A percentile compares a stretch with the other conserved stretches of the same genome.
Conservation (phyloP, 352 stramenopile genomes). For the Phytophthora crassamura region DNA sequence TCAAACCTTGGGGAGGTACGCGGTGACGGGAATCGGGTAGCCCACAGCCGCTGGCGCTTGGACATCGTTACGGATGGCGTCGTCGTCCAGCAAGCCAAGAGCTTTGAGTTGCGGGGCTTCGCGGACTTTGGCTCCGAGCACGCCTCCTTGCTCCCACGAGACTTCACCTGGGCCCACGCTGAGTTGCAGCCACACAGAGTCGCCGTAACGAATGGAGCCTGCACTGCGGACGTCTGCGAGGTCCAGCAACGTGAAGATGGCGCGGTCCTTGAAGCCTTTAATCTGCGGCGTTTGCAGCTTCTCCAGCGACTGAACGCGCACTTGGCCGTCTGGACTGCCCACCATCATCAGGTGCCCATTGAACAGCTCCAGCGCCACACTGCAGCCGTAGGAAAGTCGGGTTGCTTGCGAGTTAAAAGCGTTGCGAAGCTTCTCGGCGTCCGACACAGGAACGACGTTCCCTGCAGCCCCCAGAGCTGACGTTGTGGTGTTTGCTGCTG, state of each 20-base stretch:
- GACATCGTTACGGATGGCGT: conserved; percentile 52
- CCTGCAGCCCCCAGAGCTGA: neutral
- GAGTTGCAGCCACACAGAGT: conserved; percentile 79
- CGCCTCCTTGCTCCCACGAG: conserved; percentile 77
- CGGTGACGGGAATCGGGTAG: conserved; percentile 63
- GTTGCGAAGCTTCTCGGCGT: conserved; percentile 73
- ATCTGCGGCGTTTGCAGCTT: conserved; percentile 56
- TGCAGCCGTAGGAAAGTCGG: conserved; percentile 72
- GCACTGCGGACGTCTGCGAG: conserved; percentile 70
- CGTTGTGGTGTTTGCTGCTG: neutral
- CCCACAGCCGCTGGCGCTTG: conserved; percentile 59
- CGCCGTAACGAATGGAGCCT: conserved; percentile 74
- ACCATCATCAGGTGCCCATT: conserved; percentile 83
- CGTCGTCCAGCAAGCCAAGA: conserved; percentile 58
- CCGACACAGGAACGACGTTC: conserved; percentile 31
- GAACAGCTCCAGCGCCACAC: conserved; percentile 74
- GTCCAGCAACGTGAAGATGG: conserved; percentile 77
- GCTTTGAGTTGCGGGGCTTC: conserved; percentile 74
- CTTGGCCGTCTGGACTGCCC: conserved; percentile 60
- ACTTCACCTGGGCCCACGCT: conserved; percentile 68
- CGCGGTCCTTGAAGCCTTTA: conserved; percentile 60
- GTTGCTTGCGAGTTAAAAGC: conserved; percentile 75
- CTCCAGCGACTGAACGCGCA: conserved; percentile 69
- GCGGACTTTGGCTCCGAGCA: conserved; percentile 77
- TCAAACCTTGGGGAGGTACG: conserved; percentile 75